A percentile compares a stretch with the other conserved stretches of the same genome.
Evolutionary conservation across 768 basidiomycete species (phyloP).

Genomic region (Amanita muscaria): DNA sequence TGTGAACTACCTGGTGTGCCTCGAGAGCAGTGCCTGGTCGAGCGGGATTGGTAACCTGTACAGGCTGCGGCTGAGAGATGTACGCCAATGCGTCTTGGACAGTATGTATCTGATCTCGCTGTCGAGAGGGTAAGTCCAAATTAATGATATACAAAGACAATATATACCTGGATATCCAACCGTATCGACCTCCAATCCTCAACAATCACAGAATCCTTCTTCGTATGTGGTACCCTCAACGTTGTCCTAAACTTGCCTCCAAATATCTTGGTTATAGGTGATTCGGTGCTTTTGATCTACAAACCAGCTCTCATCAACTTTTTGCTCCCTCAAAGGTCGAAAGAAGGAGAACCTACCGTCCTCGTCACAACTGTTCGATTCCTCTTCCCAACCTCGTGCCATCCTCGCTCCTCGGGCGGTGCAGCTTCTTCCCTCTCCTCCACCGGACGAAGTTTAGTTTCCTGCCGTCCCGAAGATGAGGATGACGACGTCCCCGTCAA

Average conservation of each 20-base stretch:
- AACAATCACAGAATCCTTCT: constrained; percentile 79
- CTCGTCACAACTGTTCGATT: constrained; percentile 76
- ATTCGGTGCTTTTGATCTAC: constrained; percentile 72
- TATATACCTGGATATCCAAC: constrained; percentile 90
- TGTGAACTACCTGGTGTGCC: constrained; percentile 51
- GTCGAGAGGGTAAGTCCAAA: too few species aligned
- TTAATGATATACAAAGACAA: too few species aligned
- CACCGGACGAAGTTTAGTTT: too few species aligned
- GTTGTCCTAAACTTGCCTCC: constrained; percentile 88
- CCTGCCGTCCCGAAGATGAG: constrained; percentile 3
- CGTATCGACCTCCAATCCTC: constrained; percentile 89
- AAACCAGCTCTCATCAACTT: background rate
- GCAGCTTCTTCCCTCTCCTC: constrained; percentile 38
- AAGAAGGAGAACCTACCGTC: constrained; percentile 41
- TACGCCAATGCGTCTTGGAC: constrained; percentile 78
- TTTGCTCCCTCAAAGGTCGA: background rate
- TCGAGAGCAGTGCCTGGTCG: constrained; percentile 55
- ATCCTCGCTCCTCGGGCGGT: constrained; percentile 54
- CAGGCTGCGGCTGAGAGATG: constrained; percentile 70
- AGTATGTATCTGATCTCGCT: constrained; percentile 67
- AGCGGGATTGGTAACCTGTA: constrained; percentile 60
- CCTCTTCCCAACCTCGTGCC: constrained; percentile 90
- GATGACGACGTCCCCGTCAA: constrained; percentile 27
- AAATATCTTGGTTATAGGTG: constrained; percentile 87
- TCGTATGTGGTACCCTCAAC: constrained; percentile 59